These are phyloP conservation scores for Alisma plantagoaquatica DNA, from an alignment of 106 monocot species.

Conservation along the genomic window DNA sequence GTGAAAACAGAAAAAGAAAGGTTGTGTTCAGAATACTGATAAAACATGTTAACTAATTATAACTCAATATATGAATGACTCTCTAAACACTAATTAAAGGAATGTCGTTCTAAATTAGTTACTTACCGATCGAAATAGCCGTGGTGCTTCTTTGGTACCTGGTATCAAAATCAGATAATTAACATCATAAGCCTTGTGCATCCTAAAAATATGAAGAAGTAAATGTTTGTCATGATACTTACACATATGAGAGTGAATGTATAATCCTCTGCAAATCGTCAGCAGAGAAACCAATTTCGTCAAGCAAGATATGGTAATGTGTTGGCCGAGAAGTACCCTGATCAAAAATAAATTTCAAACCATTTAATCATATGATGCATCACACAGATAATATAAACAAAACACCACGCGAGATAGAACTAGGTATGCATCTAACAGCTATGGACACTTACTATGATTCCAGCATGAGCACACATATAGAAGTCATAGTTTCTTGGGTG, in stretches of 20 bases:
- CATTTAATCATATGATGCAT: too few species aligned
- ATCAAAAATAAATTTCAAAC: not conserved
- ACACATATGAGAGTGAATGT: constrained; percentile 78
- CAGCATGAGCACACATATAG: constrained; percentile 76
- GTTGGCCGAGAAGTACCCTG: constrained; percentile 74
- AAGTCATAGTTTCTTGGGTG: constrained; percentile 80
- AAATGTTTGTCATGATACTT: constrained; percentile 15
- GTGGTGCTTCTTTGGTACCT: constrained; percentile 75
- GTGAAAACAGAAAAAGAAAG: constrained; percentile 1
- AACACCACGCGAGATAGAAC: not conserved
- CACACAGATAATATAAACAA: not conserved
- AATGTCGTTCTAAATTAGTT: not conserved
- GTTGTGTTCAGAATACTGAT: not conserved
- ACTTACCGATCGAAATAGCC: constrained; percentile 56
- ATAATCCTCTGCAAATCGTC: constrained; percentile 69
- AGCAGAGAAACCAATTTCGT: constrained; percentile 63
- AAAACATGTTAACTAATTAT: not conserved
- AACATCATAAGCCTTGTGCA: too few species aligned
- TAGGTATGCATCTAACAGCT: not conserved
- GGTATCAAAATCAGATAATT: too few species aligned
- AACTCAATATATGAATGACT: not conserved
- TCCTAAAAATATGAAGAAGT: not conserved
- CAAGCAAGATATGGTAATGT: constrained; percentile 72
- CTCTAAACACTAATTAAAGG: not conserved
- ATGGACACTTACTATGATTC: constrained; percentile 48